Conservation (phyloP, 2,329 filamentous ascomycete species). For the Thermomyces lanuginosus region DNA sequence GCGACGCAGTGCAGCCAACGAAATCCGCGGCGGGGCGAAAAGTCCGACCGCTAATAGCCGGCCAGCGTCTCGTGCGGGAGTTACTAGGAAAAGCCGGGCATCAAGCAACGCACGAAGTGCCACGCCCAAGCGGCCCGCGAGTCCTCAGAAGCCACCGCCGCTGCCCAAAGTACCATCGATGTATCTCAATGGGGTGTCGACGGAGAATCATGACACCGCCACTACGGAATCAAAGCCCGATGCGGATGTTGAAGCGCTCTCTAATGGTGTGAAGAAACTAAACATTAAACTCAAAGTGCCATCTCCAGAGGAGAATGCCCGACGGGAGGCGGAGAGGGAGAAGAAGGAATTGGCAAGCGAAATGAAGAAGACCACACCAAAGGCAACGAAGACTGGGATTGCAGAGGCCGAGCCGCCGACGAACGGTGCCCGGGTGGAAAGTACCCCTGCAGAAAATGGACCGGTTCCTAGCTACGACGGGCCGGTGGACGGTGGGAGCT, state of each 20-base stretch:
- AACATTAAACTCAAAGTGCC: conserved; percentile 43
- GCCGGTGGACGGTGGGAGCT: too few relatives aligned
- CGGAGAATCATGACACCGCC: conserved; percentile 1
- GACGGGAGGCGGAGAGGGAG: conserved; percentile 30
- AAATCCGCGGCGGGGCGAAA: too few relatives aligned
- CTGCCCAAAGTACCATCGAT: conserved; percentile 27
- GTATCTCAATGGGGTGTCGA: conserved; percentile 13
- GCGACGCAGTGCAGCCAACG: conserved; percentile 1
- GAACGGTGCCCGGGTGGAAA: too few relatives aligned
- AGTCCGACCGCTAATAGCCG: too few relatives aligned
- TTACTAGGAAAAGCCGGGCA: conserved; percentile 45
- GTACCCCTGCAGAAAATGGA: too few relatives aligned
- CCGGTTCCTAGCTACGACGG: too few relatives aligned
- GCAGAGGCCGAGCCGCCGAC: too few relatives aligned
- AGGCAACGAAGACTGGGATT: conserved; percentile 4
- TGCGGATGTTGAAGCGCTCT: conserved; percentile 34
- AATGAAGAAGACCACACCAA: conserved; percentile 12
- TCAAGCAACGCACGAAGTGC: conserved; percentile 30
- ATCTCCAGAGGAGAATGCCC: conserved; percentile 40
- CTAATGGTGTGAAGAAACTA: conserved; percentile 37
- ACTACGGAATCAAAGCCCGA: conserved; percentile 11
- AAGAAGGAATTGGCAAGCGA: conserved; percentile 19
- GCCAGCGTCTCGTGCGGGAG: conserved; percentile 23
- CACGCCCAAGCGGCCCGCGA: conserved; percentile 19
- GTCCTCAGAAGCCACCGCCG: conserved; percentile 24